Percentiles rank a stretch among this genome's conserved stretches.
Evolutionary conservation across 306 rosid genomes (phyloP).

Genomic region (Gastrolobium bilobum): DNA sequence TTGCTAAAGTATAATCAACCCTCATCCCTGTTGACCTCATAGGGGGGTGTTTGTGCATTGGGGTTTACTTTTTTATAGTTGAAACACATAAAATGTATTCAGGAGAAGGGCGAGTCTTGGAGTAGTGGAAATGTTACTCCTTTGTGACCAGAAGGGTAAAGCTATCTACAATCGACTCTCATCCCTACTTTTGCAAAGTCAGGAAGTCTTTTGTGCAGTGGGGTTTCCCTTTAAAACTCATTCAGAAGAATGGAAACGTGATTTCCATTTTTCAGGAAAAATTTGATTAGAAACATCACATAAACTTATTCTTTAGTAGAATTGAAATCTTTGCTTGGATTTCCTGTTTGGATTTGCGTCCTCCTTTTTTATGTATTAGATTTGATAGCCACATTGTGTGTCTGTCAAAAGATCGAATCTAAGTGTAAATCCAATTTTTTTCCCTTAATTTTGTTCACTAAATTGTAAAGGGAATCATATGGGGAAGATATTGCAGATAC

Average conservation of each 20-base stretch:
- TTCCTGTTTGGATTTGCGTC: neutral
- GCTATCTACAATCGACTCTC: too few relatives aligned
- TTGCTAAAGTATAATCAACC: too few relatives aligned
- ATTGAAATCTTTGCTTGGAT: conserved; percentile 18
- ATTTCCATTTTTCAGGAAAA: neutral
- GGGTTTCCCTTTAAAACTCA: too few relatives aligned
- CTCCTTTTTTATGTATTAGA: neutral
- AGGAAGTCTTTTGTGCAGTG: too few relatives aligned
- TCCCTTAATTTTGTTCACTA: conserved; percentile 55
- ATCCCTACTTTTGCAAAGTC: too few relatives aligned
- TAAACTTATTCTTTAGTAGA: neutral
- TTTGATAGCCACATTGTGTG: neutral
- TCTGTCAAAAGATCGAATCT: conserved; percentile 1
- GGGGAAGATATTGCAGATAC: conserved; percentile 92
- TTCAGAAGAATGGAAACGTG: neutral
- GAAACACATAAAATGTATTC: neutral
- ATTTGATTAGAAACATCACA: neutral
- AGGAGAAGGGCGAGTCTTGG: neutral
- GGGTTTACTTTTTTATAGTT: too few relatives aligned
- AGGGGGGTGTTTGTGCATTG: too few relatives aligned
- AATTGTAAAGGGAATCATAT: conserved; percentile 72
- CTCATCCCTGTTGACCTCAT: too few relatives aligned
- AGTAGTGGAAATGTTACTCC: too few relatives aligned
- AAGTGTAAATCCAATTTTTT: neutral
- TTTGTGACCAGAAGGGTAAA: too few relatives aligned